These are phyloP conservation scores for Tetrapyrgos nigripes DNA, from an alignment of 1,284 basidiomycete genomes.

Conservation along the genomic window DNA sequence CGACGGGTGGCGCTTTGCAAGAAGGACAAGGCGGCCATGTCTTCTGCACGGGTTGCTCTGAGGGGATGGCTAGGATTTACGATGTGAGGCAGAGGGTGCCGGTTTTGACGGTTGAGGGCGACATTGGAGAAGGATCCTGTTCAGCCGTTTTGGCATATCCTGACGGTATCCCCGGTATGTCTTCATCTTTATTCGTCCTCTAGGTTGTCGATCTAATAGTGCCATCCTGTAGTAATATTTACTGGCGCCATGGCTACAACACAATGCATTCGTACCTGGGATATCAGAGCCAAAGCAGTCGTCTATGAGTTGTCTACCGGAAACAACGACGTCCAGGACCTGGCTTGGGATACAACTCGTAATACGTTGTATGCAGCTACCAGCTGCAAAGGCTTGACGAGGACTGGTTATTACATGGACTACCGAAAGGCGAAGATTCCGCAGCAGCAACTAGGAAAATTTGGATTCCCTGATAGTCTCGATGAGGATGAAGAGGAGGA, in stretches of 20 bases:
- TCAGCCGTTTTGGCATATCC: conserved; percentile 28
- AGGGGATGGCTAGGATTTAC: conserved; percentile 45
- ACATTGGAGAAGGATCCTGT: background rate
- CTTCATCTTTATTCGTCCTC: background rate
- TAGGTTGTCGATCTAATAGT: background rate
- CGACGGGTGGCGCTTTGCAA: conserved; percentile 19
- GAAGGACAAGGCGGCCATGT: conserved; percentile 36
- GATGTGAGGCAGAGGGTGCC: conserved; percentile 41
- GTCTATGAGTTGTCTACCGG: conserved; percentile 50
- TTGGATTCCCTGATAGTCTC: conserved; percentile 12
- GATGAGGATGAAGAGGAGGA: conserved; percentile 7
- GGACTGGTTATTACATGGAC: conserved; percentile 32
- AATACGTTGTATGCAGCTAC: conserved; percentile 43
- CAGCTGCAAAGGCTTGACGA: conserved; percentile 38
- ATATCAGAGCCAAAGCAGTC: conserved; percentile 38
- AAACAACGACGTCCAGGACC: conserved; percentile 41
- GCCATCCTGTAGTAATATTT: conserved; percentile 35
- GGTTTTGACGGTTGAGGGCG: conserved; percentile 28
- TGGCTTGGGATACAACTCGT: conserved; percentile 41
- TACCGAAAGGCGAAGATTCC: conserved; percentile 37
- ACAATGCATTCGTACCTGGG: conserved; percentile 44
- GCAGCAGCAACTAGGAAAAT: conserved; percentile 18
- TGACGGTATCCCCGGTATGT: conserved; percentile 35
- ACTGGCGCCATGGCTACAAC: conserved; percentile 27
- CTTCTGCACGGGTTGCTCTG: conserved; percentile 42